These are phyloP conservation scores for Talaromyces sp. DNA, from an alignment of 2,329 filamentous ascomycete genomes.

Conservation along the genomic window DNA sequence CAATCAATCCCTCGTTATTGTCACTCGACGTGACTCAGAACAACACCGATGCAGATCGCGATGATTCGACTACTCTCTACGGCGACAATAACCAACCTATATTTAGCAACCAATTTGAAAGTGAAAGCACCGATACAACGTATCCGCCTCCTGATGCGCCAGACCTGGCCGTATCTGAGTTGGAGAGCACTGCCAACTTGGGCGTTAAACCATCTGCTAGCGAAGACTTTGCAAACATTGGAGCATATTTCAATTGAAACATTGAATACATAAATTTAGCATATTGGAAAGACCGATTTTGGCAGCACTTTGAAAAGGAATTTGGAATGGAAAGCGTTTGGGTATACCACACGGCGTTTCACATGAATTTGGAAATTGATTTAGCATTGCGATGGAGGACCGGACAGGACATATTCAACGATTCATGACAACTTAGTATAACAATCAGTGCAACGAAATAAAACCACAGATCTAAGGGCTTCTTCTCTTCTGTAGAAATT, in stretches of 20 bases:
- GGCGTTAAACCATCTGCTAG: neutral
- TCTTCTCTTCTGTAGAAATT: neutral
- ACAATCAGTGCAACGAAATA: neutral
- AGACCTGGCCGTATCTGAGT: neutral
- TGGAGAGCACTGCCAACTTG: neutral
- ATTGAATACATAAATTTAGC: neutral
- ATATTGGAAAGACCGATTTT: neutral
- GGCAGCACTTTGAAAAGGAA: neutral
- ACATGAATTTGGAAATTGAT: neutral
- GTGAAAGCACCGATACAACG: neutral
- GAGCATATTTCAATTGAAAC: neutral
- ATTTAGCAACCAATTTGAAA: neutral
- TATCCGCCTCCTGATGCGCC: neutral
- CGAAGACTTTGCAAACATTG: neutral
- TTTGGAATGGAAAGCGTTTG: conserved; percentile 1
- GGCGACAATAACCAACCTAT: neutral
- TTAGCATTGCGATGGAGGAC: neutral
- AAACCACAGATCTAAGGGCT: neutral
- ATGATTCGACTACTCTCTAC: neutral
- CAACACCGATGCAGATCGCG: neutral
- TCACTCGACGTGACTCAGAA: neutral
- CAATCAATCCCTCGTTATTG: neutral
- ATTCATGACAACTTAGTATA: neutral
- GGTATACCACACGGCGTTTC: conserved; percentile 2
- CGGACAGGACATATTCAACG: neutral